These are phyloP conservation scores for Leccinum truebloodii DNA, from an alignment of 768 basidiomycete genomes.

Conservation along the genomic window DNA sequence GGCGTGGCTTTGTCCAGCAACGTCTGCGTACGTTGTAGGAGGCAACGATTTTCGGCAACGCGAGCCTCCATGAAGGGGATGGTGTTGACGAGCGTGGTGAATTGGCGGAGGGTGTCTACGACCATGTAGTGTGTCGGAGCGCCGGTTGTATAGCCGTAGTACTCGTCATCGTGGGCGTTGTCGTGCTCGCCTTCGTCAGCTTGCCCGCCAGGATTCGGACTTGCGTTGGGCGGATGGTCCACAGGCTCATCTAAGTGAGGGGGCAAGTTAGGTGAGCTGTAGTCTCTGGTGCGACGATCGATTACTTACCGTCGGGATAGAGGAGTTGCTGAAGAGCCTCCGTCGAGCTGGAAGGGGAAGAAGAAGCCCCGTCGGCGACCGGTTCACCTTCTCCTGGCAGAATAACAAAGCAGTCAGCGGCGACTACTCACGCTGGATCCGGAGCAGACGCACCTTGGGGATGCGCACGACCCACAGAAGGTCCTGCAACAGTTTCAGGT, in stretches of 20 bases:
- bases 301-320: constrained; percentile 9
- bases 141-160: constrained; percentile 8
- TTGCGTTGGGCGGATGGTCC: background rate
- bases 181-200: constrained; percentile 6
- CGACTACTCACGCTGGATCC: background rate
- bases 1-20: constrained; percentile 18
- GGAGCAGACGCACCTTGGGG: constrained; percentile 9
- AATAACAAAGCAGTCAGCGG: background rate
- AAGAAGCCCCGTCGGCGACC: background rate
- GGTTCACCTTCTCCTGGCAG: constrained; percentile 9
- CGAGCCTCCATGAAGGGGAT: constrained; percentile 21
- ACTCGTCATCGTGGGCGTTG: background rate
- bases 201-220: constrained; percentile 1
- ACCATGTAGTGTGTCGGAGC: constrained; percentile 27
- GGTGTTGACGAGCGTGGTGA: constrained; percentile 25
- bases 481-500: background rate
- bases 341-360: constrained; percentile 8
- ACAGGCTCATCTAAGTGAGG: constrained; percentile 11
- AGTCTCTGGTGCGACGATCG: background rate
- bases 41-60: constrained; percentile 20
- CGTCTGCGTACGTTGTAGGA: constrained; percentile 20
- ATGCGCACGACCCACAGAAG: background rate
- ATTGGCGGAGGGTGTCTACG: constrained; percentile 30
- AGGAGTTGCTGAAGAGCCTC: constrained; percentile 16
- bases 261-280: background rate